These are phyloP conservation scores for Penicillium goetzii DNA, from an alignment of 495 filamentous ascomycete genomes.

Conservation along the genomic window DNA sequence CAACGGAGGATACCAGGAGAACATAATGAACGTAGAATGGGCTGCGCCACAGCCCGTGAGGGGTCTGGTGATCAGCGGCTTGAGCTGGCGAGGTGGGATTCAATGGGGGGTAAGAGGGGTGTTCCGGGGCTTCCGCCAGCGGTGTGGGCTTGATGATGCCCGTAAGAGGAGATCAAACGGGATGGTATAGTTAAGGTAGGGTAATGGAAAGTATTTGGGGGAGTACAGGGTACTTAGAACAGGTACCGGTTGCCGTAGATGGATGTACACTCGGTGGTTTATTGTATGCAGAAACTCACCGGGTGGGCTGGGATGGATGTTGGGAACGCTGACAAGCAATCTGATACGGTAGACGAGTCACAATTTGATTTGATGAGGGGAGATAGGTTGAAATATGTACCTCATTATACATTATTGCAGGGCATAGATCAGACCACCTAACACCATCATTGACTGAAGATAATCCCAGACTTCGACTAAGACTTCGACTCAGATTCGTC, in stretches of 20 bases:
- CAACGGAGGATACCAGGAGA: not conserved
- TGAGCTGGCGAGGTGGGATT: not conserved
- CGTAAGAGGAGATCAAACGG: not conserved
- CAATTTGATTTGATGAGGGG: not conserved
- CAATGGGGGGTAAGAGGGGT: not conserved
- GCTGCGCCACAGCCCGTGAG: not conserved
- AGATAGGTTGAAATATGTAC: conserved; percentile 1
- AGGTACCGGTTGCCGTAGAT: not conserved
- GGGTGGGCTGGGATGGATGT: not conserved
- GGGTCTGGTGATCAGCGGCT: not conserved
- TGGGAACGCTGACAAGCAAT: not conserved
- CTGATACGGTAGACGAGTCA: not conserved
- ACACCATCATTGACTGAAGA: not conserved
- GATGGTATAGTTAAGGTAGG: not conserved
- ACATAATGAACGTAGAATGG: not conserved
- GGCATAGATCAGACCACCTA: not conserved
- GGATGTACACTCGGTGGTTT: not conserved
- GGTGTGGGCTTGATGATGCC: not conserved
- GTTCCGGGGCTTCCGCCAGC: conserved; percentile 4
- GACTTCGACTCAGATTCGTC: not conserved
- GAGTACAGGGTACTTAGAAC: not conserved
- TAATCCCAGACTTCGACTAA: not conserved
- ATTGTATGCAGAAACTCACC: not conserved
- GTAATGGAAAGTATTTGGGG: not conserved
- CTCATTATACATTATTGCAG: conserved; percentile 1